Conservation (phyloP, 257 asterid species). For the Solanum ossicruentum region DNA sequence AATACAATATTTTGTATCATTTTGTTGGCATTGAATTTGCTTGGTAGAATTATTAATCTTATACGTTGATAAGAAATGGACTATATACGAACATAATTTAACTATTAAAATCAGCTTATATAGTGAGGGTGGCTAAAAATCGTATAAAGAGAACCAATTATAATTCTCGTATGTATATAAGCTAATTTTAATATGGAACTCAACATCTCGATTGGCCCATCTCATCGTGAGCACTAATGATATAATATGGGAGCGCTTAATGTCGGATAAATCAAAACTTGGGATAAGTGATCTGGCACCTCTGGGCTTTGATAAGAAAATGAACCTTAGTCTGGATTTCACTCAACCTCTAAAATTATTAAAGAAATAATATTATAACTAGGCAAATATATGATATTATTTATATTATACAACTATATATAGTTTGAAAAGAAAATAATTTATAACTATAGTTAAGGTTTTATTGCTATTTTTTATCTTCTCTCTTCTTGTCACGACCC, state of each 20-base stretch:
- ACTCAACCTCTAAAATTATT: background rate
- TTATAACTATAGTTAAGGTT: too few relatives aligned
- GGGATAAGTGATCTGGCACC: background rate
- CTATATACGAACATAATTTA: too few relatives aligned
- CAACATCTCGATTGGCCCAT: background rate
- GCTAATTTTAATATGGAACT: background rate
- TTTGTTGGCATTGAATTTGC: background rate
- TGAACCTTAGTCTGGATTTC: background rate
- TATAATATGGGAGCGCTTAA: background rate
- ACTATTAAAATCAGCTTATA: background rate
- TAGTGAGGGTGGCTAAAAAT: too few relatives aligned
- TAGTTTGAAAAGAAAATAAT: too few relatives aligned
- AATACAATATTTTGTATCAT: background rate
- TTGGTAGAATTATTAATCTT: background rate
- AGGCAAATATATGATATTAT: too few relatives aligned
- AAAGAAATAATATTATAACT: too few relatives aligned
- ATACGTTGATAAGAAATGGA: background rate
- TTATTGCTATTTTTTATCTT: too few relatives aligned
- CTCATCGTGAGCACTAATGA: too few relatives aligned
- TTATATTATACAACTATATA: too few relatives aligned
- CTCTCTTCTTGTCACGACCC: too few relatives aligned
- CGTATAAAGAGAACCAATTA: background rate
- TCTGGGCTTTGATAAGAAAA: background rate
- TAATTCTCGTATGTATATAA: background rate
- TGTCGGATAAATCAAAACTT: background rate